Base-by-base conservation (phyloP, 257 asterid genomes). In the Voacanga thouarsii region DNA sequence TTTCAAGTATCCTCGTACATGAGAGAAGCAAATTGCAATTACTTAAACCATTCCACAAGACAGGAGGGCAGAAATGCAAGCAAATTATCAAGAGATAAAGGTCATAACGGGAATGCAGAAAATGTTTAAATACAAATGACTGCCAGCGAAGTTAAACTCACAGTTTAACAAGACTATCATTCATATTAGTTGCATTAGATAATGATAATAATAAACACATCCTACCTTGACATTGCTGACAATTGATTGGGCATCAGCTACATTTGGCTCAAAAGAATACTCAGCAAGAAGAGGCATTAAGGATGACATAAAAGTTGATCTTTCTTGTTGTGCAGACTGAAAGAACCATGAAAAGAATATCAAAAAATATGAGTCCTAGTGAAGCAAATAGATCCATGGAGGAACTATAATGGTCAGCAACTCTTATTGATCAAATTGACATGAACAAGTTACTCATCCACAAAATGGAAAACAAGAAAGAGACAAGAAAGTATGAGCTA, bases 251-350 rank as follows among this genome's bases (percentile, higher is more conserved):
- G 99, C 99, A 89, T 96, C 97, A 56, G 94, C 87, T 81, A 84
- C 92, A 65, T 90, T 89, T 59, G 97, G 97, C 89, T 93, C 94
- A 80, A 96, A 94, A 80, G 94, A 89, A 90, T 96, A 92, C 85
- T 96, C 97, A 57, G 90, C 96, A 80, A 96, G 99, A 89, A 96
- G 98, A 66, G 98, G 97, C 96, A 92, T 84, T 80, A 96, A 83
- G 69, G 97, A 89, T 77, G 90, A 82, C 79, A 93, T 85, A 78
- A 88, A 92, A 30, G 88, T 89, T 79, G 97, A 88, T 83, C 96
- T 87, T 86, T 96, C 99, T 86, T 92, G 92, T 82, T 93, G 96
- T 45, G 97, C 95, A 84, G 95, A 97, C 99, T 94, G 95, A 83
- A 86, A 86, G 71, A 85, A 75, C 37, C 57, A 82, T 82, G 77